Percentiles rank a stretch among this genome's conserved stretches.
Conservation (phyloP, 495 filamentous ascomycete genomes). For the Aspergillus asperescens region DNA sequence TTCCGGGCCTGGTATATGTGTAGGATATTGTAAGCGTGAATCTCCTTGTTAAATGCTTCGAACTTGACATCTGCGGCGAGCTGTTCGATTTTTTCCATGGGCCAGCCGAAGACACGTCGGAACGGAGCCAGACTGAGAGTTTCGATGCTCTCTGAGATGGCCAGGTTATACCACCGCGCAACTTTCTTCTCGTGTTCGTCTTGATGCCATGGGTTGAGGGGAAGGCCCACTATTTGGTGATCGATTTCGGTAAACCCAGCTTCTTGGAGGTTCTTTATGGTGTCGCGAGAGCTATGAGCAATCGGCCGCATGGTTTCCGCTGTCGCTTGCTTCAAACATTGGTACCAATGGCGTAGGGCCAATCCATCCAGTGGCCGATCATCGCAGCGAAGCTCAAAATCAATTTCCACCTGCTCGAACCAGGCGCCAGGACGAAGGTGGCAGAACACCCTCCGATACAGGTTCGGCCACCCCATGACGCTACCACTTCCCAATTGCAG, state of each 20-base stretch:
- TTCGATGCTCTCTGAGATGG: conserved; percentile 65
- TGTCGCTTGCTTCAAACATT: conserved; percentile 65
- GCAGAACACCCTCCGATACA: conserved; percentile 67
- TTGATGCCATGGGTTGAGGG: conserved; percentile 72
- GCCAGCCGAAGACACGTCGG: conserved; percentile 59
- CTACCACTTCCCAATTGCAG: conserved; percentile 76
- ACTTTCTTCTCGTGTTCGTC: conserved; percentile 64
- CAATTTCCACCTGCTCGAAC: conserved; percentile 92
- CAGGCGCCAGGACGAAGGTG: conserved; percentile 80
- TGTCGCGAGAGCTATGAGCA: conserved; percentile 55
- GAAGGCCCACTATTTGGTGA: conserved; percentile 65
- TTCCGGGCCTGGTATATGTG: conserved; percentile 47
- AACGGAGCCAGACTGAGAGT: conserved; percentile 71
- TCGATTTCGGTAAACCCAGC: conserved; percentile 83
- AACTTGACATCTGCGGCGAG: conserved; percentile 57
- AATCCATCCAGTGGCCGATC: conserved; percentile 55
- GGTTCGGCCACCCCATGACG: conserved; percentile 67
- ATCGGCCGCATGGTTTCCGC: conserved; percentile 59
- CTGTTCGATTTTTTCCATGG: conserved; percentile 57
- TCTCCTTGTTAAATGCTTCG: conserved; percentile 64
- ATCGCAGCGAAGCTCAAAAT: conserved; percentile 73
- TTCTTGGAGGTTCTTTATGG: conserved; percentile 55
- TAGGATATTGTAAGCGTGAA: conserved; percentile 71
- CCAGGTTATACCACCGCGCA: conserved; percentile 82
- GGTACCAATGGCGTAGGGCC: conserved; percentile 60